phyloP scores from a whole-genome alignment of 371 early-diverging fungal genomes.

The Rhizomucor miehei region DNA sequence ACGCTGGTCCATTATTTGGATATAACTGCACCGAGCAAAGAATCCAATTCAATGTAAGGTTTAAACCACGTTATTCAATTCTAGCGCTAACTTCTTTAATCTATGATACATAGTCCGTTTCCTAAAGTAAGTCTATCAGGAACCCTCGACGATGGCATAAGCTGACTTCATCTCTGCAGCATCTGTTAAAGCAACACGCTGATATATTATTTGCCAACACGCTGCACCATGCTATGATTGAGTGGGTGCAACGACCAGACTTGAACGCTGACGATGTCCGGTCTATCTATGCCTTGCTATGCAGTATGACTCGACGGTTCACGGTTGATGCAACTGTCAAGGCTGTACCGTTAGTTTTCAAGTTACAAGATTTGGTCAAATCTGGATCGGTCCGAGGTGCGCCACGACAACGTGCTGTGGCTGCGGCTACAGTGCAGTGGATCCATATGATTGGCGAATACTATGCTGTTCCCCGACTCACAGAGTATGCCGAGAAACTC shows the following conservation, averaged over 20 bases:
- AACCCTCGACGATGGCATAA: background rate
- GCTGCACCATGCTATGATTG: conserved; percentile 44
- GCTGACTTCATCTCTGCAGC: background rate
- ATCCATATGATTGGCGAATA: conserved; percentile 14
- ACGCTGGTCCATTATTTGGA: conserved; percentile 22
- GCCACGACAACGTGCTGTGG: conserved; percentile 46
- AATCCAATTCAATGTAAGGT: background rate
- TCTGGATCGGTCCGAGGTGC: conserved; percentile 16
- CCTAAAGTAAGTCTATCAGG: conserved; percentile 3
- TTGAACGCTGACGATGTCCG: conserved; percentile 54
- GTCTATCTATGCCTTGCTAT: conserved; percentile 44
- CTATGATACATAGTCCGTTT: background rate
- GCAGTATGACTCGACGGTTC: conserved; percentile 38
- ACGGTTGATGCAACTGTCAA: conserved; percentile 48
- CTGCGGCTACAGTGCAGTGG: conserved; percentile 42
- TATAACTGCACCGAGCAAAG: conserved; percentile 1
- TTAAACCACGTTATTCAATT: too few relatives aligned
- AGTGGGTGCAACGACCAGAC: conserved; percentile 37
- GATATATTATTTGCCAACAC: conserved; percentile 41
- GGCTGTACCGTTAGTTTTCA: conserved; percentile 54
- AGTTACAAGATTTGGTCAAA: conserved; percentile 35
- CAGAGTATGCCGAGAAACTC: conserved; percentile 7
- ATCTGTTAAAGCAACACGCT: conserved; percentile 13
- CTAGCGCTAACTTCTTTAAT: too few relatives aligned
- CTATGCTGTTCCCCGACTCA: conserved; percentile 3